phyloP scores from a whole-genome alignment of 768 basidiomycete genomes.

The Xerocomus spinulosus region DNA sequence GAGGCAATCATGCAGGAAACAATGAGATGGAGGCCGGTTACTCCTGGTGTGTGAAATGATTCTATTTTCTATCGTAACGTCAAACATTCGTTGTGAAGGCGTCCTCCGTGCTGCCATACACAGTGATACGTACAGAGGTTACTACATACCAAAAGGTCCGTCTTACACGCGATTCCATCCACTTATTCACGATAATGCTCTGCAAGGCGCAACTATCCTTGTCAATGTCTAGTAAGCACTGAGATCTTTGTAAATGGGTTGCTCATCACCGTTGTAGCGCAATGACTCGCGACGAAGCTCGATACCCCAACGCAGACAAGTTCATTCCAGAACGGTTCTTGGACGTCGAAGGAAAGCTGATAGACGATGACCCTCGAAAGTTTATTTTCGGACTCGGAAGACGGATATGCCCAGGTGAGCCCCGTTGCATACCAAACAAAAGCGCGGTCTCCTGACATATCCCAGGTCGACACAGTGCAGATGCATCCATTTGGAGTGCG shows the following conservation, averaged over 20 bases:
- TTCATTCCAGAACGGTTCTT: constrained; percentile 14
- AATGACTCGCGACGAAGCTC: constrained; percentile 7
- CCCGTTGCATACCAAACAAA: too few relatives aligned
- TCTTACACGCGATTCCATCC: not conserved
- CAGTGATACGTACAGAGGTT: not conserved
- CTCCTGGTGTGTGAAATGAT: not conserved
- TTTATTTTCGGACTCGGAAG: constrained; percentile 9
- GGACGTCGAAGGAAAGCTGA: not conserved
- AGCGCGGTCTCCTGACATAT: too few relatives aligned
- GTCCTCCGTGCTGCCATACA: not conserved
- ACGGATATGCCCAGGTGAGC: constrained; percentile 3
- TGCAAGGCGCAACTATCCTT: not conserved
- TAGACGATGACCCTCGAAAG: not conserved
- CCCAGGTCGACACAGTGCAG: not conserved
- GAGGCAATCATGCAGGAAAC: constrained; percentile 1
- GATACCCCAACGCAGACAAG: constrained; percentile 4
- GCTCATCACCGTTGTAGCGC: not conserved
- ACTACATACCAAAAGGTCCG: not conserved
- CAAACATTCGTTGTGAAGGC: not conserved
- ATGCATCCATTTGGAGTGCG: not conserved
- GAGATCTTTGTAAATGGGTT: not conserved
- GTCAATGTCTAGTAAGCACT: not conserved
- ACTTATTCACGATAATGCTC: not conserved
- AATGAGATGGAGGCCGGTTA: not conserved
- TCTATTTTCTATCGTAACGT: not conserved